Evolutionary conservation across 2,329 filamentous ascomycete species (phyloP), one percentile per base, ranked within the genome.

Genomic region (Plenodomus biglobosus): DNA sequence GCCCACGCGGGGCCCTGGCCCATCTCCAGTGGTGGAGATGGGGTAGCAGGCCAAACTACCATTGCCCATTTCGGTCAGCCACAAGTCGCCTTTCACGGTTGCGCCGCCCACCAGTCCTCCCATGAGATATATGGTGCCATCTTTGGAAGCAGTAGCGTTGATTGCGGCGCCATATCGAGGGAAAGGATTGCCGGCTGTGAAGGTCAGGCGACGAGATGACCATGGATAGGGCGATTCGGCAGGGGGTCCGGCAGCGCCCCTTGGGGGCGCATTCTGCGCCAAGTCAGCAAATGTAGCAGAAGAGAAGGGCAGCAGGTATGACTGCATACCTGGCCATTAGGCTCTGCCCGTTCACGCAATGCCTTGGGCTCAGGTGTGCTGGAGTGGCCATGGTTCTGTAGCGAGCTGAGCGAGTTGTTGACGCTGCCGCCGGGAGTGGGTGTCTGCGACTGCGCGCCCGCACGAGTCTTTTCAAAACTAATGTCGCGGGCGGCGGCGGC

Each of bases 41-140:
- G 92, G 92, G 69, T 95, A 95, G 73, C 94, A 97, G 18, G 90
- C 84, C 78, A 97, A 84, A 69, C 84, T 92, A 8, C 86, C 87
- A 24, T 76, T 78, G 43, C 87, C 91, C 52, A 91, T 90, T 72
- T 99, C 94, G 39, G 97, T 88, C 85, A 97, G 88, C 95, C 95
- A 99, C 39, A 99, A 75, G 75, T 99, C 94, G 40, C 94, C 94
- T 70, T 96, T 96, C 38, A 97, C 94, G 2, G 90, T 96, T 32
- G 91, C 89, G 59, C 92, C 92, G 67, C 95, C 92, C 64, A 99
- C 92, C 52, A 99, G 76, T 42, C 94, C 94, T 55, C 94, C 94
- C 92, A 99, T 97, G 66, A 99, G 81, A 66, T 97, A 99, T 48
- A 99, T 88, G 62, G 95, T 90, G 50, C 95, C 95, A 73, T 99